Evolutionary conservation across 2,329 filamentous ascomycete species (phyloP).

Genomic region (Purpureocillium lavendulum): DNA sequence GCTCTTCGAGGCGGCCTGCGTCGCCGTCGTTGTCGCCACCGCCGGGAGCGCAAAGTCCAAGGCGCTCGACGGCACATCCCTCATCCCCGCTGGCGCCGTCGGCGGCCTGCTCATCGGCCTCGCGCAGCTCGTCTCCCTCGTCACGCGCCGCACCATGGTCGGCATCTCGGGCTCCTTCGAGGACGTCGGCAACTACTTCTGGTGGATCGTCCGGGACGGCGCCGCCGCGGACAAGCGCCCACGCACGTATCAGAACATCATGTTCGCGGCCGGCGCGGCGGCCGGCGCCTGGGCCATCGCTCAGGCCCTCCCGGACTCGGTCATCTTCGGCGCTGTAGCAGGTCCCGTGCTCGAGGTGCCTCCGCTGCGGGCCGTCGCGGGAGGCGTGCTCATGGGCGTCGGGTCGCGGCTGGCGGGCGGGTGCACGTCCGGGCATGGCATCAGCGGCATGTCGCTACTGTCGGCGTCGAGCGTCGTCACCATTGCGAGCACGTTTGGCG

Average conservation of each 20-base stretch:
- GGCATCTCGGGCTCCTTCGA: slow-evolving; percentile 56
- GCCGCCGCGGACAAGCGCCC: slow-evolving; percentile 13
- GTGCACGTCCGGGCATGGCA: slow-evolving; percentile 61
- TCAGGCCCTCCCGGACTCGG: slow-evolving; percentile 20
- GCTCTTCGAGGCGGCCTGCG: slow-evolving; percentile 32
- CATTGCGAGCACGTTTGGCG: slow-evolving; percentile 48
- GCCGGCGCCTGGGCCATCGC: slow-evolving; percentile 34
- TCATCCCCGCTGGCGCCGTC: slow-evolving; percentile 32
- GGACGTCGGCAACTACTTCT: slow-evolving; percentile 48
- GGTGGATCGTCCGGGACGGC: slow-evolving; percentile 28
- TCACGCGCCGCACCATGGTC: slow-evolving; percentile 43
- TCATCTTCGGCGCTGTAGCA: slow-evolving; percentile 1
- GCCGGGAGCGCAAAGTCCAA: slow-evolving; percentile 15
- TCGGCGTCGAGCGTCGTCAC: slow-evolving; percentile 55
- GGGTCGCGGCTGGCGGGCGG: slow-evolving; percentile 56
- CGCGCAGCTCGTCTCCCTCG: slow-evolving; percentile 48
- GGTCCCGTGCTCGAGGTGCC: slow-evolving; percentile 20
- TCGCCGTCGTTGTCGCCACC: slow-evolving; percentile 29
- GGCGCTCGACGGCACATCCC: too few species aligned
- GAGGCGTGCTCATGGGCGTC: slow-evolving; percentile 49
- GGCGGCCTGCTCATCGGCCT: slow-evolving; percentile 52
- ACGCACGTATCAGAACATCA: slow-evolving; percentile 30
- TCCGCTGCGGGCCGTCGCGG: slow-evolving; percentile 33
- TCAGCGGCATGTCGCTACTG: slow-evolving; percentile 57
- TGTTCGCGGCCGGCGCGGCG: slow-evolving; percentile 45